Evolutionary conservation across 805 yeast genomes (phyloP).

Genomic region (Metschnikowia cerradonensis): DNA sequence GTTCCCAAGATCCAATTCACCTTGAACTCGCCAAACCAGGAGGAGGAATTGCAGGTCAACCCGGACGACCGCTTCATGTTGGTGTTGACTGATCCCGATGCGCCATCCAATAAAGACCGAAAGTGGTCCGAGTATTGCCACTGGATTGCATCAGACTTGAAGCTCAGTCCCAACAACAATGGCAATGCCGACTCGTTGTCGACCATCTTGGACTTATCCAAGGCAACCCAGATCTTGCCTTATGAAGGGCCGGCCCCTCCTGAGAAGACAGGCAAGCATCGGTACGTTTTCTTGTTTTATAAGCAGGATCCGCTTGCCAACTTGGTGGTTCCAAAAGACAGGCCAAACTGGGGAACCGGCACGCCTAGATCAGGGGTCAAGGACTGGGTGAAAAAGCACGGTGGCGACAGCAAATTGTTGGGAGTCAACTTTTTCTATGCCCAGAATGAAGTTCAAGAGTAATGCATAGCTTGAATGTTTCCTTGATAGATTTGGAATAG

Average conservation of each 20-base stretch:
- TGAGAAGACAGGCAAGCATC: constrained; percentile 75
- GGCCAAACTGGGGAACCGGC: constrained; percentile 87
- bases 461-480: neutral
- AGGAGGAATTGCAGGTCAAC: constrained; percentile 39
- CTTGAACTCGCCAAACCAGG: constrained; percentile 43
- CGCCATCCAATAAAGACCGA: constrained; percentile 77
- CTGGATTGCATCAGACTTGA: constrained; percentile 57
- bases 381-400: constrained; percentile 65
- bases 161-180: constrained; percentile 33
- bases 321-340: constrained; percentile 44
- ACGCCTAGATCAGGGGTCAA: constrained; percentile 72
- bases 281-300: constrained; percentile 75
- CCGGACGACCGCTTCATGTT: constrained; percentile 59
- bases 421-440: constrained; percentile 84
- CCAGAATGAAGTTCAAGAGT: constrained; percentile 42
- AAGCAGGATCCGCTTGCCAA: constrained; percentile 53
- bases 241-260: constrained; percentile 93
- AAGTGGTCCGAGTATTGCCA: constrained; percentile 89
- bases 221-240: constrained; percentile 43
- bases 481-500: no score
- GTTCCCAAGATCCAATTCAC: constrained; percentile 66
- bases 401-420: constrained; percentile 52
- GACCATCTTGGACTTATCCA: constrained; percentile 31
- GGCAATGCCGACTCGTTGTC: constrained; percentile 20
- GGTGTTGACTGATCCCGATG: constrained; percentile 90